Evolutionary conservation across 257 asterid genomes (phyloP).

Genomic region (Solanum stenotomum): DNA sequence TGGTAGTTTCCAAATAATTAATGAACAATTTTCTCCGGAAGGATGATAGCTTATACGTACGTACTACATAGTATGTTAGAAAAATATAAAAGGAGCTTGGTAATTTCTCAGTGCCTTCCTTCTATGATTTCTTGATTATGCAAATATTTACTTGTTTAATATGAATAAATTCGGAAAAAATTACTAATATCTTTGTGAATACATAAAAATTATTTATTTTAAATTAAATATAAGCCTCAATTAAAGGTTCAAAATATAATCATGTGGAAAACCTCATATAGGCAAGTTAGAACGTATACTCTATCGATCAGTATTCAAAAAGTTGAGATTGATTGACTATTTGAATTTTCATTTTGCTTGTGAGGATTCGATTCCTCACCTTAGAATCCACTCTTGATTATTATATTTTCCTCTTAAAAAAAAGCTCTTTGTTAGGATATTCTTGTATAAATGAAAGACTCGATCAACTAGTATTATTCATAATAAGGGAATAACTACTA

Average conservation of each 20-base stretch:
- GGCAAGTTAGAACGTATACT: background rate
- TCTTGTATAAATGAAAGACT: background rate
- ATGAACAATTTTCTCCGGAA: background rate
- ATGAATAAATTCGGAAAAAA: background rate
- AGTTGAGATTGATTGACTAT: background rate
- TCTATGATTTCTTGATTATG: background rate
- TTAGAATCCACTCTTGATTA: background rate
- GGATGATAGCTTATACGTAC: background rate
- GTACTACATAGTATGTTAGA: background rate
- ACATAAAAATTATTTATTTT: background rate
- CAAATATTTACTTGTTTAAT: background rate
- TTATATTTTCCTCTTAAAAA: no score
- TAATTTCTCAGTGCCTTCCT: background rate
- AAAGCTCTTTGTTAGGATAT: background rate
- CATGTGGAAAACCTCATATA: accelerated
- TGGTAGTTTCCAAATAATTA: background rate
- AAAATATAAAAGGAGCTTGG: background rate
- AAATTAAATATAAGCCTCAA: background rate
- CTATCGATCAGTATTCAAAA: background rate
- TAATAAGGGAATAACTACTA: background rate
- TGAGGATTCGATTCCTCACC: accelerated
- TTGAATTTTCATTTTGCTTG: background rate
- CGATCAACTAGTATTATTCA: background rate
- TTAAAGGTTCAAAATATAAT: background rate
- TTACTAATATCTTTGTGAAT: background rate